Conservation (phyloP, 2,329 filamentous ascomycete genomes). For the Epicoccum sorghinum region DNA sequence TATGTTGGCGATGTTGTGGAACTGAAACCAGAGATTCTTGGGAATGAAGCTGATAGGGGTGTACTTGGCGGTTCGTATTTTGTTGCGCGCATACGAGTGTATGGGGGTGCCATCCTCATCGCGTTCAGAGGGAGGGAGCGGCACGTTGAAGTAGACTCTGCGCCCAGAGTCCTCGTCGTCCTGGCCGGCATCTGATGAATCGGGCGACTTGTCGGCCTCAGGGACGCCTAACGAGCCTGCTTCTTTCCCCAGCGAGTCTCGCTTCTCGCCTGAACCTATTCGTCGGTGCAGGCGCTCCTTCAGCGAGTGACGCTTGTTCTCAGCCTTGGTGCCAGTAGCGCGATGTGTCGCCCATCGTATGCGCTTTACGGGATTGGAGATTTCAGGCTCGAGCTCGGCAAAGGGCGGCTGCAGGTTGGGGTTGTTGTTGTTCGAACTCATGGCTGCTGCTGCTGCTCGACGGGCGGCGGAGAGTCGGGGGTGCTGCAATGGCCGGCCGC, state of each 20-base stretch:
- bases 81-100: slow-evolving; percentile 81
- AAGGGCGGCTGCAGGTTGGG: slow-evolving; percentile 18
- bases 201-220: slow-evolving; percentile 52
- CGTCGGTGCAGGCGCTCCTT: slow-evolving; percentile 74
- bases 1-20: slow-evolving; percentile 97
- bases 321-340: slow-evolving; percentile 74
- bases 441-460: slow-evolving; percentile 11
- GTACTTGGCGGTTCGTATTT: slow-evolving; percentile 97
- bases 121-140: slow-evolving; percentile 74
- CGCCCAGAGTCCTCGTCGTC: slow-evolving; percentile 52
- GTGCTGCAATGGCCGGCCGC: slow-evolving; percentile 41
- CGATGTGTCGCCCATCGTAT: slow-evolving; percentile 97
- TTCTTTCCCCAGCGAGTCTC: slow-evolving; percentile 49
- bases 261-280: slow-evolving; percentile 69
- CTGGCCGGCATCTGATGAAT: slow-evolving; percentile 48
- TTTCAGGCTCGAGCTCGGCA: slow-evolving; percentile 53
- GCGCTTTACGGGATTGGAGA: slow-evolving; percentile 71
- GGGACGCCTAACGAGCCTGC: slow-evolving; percentile 21
- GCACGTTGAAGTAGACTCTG: slow-evolving; percentile 83
- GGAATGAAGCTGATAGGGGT: slow-evolving; percentile 93
- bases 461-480: slow-evolving; percentile 27
- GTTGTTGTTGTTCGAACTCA: slow-evolving; percentile 20
- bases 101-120: slow-evolving; percentile 81
- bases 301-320: slow-evolving; percentile 81
- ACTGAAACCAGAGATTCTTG: slow-evolving; percentile 97